A percentile compares a stretch with the other conserved stretches of the same genome.
phyloP scores from a whole-genome alignment of 2,329 filamentous ascomycete genomes.

The Lecanicillium sp. region DNA sequence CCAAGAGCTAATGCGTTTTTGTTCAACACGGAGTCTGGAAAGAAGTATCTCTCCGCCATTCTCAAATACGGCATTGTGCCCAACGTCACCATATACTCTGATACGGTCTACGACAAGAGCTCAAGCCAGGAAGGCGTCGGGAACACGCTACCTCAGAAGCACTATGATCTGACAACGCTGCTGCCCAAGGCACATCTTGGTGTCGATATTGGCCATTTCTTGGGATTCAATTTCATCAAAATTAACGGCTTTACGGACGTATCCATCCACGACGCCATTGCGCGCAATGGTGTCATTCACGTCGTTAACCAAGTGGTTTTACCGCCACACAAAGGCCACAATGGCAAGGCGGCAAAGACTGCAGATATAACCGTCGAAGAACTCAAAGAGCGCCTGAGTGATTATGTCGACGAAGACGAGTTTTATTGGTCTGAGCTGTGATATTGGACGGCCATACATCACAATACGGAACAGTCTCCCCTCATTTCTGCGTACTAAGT shows the following conservation, averaged over 20 bases:
- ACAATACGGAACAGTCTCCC: no score
- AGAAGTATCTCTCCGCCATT: slow-evolving; percentile 69
- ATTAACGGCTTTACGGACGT: slow-evolving; percentile 69
- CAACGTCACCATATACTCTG: slow-evolving; percentile 73
- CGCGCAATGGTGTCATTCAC: slow-evolving; percentile 76
- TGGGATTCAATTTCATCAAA: slow-evolving; percentile 62
- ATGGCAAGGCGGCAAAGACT: slow-evolving; percentile 12
- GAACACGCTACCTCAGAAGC: slow-evolving; percentile 29
- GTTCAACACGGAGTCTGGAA: slow-evolving; percentile 66
- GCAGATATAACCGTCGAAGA: slow-evolving; percentile 10
- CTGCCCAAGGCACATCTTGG: slow-evolving; percentile 58
- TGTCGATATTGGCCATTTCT: slow-evolving; percentile 63
- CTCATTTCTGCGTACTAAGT: no score
- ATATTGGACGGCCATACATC: no score
- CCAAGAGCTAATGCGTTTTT: slow-evolving; percentile 71
- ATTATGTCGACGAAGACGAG: background rate
- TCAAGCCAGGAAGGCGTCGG: slow-evolving; percentile 20
- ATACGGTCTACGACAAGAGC: slow-evolving; percentile 59
- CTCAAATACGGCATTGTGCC: slow-evolving; percentile 72
- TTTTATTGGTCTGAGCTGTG: no score
- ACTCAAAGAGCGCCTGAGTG: slow-evolving; percentile 18
- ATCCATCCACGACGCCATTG: slow-evolving; percentile 60
- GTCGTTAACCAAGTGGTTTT: slow-evolving; percentile 66
- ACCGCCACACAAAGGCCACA: slow-evolving; percentile 56
- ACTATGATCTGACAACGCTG: slow-evolving; percentile 67